phyloP scores from a whole-genome alignment of 805 yeast species.

The Cyberlindnera sargentensis region DNA sequence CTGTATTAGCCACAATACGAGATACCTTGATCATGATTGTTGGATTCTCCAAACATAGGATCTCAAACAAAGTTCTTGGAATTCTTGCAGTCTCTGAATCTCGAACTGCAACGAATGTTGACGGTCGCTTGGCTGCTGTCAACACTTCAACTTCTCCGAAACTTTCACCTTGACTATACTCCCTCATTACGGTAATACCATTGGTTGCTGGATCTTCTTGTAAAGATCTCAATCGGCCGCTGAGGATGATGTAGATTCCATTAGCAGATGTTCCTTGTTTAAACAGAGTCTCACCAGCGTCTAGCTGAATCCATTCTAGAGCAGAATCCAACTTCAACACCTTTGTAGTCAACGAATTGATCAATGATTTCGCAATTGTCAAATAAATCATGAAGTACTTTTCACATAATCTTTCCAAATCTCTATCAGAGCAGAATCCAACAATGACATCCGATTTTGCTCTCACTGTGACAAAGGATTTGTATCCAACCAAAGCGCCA shows the following conservation, averaged over 20 bases:
- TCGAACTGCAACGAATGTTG: conserved; percentile 75
- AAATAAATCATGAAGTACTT: conserved; percentile 69
- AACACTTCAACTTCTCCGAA: conserved; percentile 93
- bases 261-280: conserved; percentile 83
- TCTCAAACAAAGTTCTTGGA: conserved; percentile 84
- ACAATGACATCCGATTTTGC: conserved; percentile 59
- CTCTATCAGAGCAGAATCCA: conserved; percentile 61
- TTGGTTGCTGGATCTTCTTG: conserved; percentile 19
- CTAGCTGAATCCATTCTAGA: conserved; percentile 86
- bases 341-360: conserved; percentile 57
- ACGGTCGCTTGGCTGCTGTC: conserved; percentile 65
- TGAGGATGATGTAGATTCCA: conserved; percentile 82
- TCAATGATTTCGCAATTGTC: conserved; percentile 68
- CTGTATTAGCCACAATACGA: conserved; percentile 69
- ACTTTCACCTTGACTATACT: conserved; percentile 90
- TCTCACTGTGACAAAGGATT: conserved; percentile 64
- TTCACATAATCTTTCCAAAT: conserved; percentile 63
- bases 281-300: conserved; percentile 78
- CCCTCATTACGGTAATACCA: conserved; percentile 43
- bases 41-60: conserved; percentile 78
- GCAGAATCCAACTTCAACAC: conserved; percentile 81
- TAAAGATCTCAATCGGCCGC: conserved; percentile 75
- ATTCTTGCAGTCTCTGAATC: conserved; percentile 92
- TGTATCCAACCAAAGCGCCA: conserved; percentile 71
- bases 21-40: conserved; percentile 87